Conservation (phyloP, 1,284 basidiomycete genomes). For the Uromyces viciae-fabae region DNA sequence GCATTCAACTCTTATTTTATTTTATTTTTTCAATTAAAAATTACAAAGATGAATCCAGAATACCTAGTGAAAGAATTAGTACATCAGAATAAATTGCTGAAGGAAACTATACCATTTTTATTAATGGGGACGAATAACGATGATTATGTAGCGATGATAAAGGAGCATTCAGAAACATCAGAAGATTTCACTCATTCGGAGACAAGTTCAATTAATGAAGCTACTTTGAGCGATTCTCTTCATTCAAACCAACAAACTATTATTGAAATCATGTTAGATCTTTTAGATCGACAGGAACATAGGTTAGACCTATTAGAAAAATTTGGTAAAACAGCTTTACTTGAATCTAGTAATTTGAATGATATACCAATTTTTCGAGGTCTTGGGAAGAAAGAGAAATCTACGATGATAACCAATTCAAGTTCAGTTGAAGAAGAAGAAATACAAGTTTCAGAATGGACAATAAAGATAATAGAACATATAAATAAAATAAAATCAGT, state of each 20-base stretch:
- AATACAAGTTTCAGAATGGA: conserved; percentile 16
- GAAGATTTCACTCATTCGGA: background rate
- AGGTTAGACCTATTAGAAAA: conserved; percentile 10
- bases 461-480: too few species aligned
- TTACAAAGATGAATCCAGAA: conserved; percentile 16
- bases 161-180: background rate
- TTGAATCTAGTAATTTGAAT: conserved; percentile 19
- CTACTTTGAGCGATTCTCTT: background rate
- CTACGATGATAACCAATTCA: background rate
- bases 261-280: conserved; percentile 19
- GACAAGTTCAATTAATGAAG: background rate
- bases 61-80: conserved; percentile 21
- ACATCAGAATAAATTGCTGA: conserved; percentile 27
- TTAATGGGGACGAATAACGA: background rate
- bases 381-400: too few species aligned
- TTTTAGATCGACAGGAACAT: conserved; percentile 23
- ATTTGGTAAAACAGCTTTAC: conserved; percentile 5
- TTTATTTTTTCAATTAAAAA: too few species aligned
- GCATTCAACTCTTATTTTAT: too few species aligned
- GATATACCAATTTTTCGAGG: conserved; percentile 22
- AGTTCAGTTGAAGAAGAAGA: background rate
- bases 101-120: conserved; percentile 29
- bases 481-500: too few species aligned
- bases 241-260: background rate
- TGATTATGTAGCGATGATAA: too few species aligned